Evolutionary conservation across 1,139 yeast genomes (phyloP).

Genomic region (Diutina mesorugosa): DNA sequence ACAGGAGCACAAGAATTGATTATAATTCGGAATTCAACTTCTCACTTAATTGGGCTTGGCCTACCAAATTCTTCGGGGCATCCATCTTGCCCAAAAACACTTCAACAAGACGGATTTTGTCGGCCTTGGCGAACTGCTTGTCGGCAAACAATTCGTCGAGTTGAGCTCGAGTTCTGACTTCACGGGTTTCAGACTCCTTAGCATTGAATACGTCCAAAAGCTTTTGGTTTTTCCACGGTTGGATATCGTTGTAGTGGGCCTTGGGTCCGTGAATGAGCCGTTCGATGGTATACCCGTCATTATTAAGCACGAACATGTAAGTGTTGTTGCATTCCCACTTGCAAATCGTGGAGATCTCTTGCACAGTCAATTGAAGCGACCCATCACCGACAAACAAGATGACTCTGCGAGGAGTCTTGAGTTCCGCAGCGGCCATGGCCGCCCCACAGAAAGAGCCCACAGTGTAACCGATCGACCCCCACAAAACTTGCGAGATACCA

Average conservation of each 20-base stretch:
- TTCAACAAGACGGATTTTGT: slow-evolving; percentile 67
- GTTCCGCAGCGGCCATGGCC: slow-evolving; percentile 68
- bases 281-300: slow-evolving; percentile 84
- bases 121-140: slow-evolving; percentile 41
- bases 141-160: slow-evolving; percentile 44
- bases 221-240: slow-evolving; percentile 67
- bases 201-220: slow-evolving; percentile 66
- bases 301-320: slow-evolving; percentile 71
- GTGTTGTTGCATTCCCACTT: slow-evolving; percentile 54
- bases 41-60: slow-evolving; percentile 50
- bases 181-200: slow-evolving; percentile 38
- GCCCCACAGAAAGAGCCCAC: slow-evolving; percentile 84
- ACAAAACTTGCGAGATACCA: slow-evolving; percentile 80
- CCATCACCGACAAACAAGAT: slow-evolving; percentile 84
- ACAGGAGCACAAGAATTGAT: neutral
- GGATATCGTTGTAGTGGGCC: slow-evolving; percentile 70
- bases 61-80: slow-evolving; percentile 58
- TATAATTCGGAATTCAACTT: slow-evolving; percentile 35
- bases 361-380: slow-evolving; percentile 77
- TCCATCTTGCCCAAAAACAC: slow-evolving; percentile 71
- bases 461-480: slow-evolving; percentile 87
- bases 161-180: slow-evolving; percentile 55
- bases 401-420: slow-evolving; percentile 58
- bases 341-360: slow-evolving; percentile 64
- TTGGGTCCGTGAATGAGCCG: slow-evolving; percentile 73